Evolutionary conservation across 257 asterid species (phyloP).

Genomic region (Lycium barbarum): DNA sequence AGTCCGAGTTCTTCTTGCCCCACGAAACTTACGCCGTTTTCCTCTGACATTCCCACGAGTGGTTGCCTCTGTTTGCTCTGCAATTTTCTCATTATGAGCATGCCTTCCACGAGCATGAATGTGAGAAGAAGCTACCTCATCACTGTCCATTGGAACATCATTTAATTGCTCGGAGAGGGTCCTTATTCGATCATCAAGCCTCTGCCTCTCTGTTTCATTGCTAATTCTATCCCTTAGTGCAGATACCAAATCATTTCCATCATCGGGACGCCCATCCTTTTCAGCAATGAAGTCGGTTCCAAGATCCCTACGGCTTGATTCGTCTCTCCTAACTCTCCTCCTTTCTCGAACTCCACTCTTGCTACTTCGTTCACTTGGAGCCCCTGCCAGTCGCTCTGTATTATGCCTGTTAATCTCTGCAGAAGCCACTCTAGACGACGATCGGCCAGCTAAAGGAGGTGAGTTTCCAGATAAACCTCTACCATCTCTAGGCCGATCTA

Average conservation of each 20-base stretch:
- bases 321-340: conserved; percentile 55
- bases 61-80: conserved; percentile 47
- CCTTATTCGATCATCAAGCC: conserved; percentile 51
- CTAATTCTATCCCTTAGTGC: conserved; percentile 47
- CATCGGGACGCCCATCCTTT: conserved; percentile 40
- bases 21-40: conserved; percentile 79
- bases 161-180: conserved; percentile 68
- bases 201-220: conserved; percentile 42
- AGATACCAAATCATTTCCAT: conserved; percentile 42
- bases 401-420: conserved; percentile 45
- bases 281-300: conserved; percentile 44
- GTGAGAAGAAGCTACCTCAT: conserved; percentile 64
- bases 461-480: conserved; percentile 55
- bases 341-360: conserved; percentile 51
- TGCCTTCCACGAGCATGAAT: conserved; percentile 47
- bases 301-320: conserved; percentile 49
- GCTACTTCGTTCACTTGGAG: conserved; percentile 44
- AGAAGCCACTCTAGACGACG: conserved; percentile 37
- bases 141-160: conserved; percentile 58
- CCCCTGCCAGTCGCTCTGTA: conserved; percentile 30
- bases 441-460: conserved; percentile 44
- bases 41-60: conserved; percentile 53
- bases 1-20: conserved; percentile 69
- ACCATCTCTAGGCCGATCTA: conserved; percentile 47
- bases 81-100: conserved; percentile 40